Evolutionary conservation across 2,329 filamentous ascomycete species (phyloP), one percentile per base, ranked within the genome.

Genomic region (Ophiostoma novo-ulmi): DNA sequence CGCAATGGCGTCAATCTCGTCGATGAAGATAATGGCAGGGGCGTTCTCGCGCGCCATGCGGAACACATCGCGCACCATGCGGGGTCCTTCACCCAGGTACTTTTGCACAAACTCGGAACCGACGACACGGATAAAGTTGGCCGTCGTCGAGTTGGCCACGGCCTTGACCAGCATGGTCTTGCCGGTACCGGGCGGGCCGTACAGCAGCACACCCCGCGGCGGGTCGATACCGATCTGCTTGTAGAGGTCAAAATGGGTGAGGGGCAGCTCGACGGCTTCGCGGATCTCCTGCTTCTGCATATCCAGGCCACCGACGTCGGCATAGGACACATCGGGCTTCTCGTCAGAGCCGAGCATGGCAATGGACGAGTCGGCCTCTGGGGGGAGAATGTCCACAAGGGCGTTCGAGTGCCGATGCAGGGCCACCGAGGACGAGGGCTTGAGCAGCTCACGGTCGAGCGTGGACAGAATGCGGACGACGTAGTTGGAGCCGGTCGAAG

Each of bases 241-340:
- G 86, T 99, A 99, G 52, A 98, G 90, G 80, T 98, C 94, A 80
- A 98, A 98, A 81, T 98, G 95, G 73, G 94, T 97, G 76, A 99
- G 85, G 44, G 95, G 95, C 74, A 99, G 85, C 85, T 99, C 95
- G 70, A 99, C 95, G 13, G 95, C 95, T 82, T 99, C 95, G 75
- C 95, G 88, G 75, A 99, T 99, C 82, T 99, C 95, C 83, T 99
- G 95, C 85, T 99, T 99, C 83, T 99, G 95, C 95, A 99, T 99
- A 78, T 99, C 95, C 75, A 98, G 83, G 67, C 95, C 95, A 84
- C 95, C 95, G 73, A 99, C 95, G 80, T 99, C 95, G 73, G 94
- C 94, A 77, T 99, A 99, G 63, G 94, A 97, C 72, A 99, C 92
- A 80, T 99, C 95, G 44, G 95, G 95, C 86, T 98, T 99, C 87